Evolutionary conservation across 495 filamentous ascomycete species (phyloP), one percentile per base, ranked within the genome.

Genomic region (Sphaerosporella brunnea): DNA sequence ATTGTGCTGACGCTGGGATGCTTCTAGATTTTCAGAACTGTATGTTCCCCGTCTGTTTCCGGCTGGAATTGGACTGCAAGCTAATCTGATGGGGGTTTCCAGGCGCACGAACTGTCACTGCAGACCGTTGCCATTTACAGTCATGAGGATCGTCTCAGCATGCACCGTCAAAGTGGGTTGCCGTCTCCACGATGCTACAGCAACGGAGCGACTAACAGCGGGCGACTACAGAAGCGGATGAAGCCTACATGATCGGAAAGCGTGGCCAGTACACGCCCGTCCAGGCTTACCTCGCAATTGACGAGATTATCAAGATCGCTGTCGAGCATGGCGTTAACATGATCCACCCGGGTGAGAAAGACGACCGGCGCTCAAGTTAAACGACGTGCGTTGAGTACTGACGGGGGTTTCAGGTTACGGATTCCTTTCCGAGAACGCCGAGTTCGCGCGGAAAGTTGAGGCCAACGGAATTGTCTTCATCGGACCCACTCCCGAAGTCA

Each of bases 221-320:
- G 23, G 13, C 5, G 36, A 49, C 52, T 49, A 41, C 59, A 78
- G 74, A 99, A 78, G 90, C 90, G 61, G 90, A 99, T 60, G 90
- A 99, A 69, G 90, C 90, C 45, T 99, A 99, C 65, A 82, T 93
- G 60, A 96, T 99, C 68, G 90, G 90, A 45, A 80, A 82, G 60
- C 83, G 88, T 45, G 90, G 90, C 24, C 86, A 97, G 70, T 97
- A 87, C 64, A 94, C 88, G 41, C 90, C 90, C 23, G 90, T 97
- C 37, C 84, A 79, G 28, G 85, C 90, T 34, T 99, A 99, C 62
- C 73, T 99, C 42, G 87, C 87, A 18, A 79, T 79, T 46, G 83
- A 95, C 60, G 90, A 99, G 70, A 96, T 99, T 61, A 82, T 99
- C 65, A 95, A 93, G 73, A 96, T 96, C 63, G 90, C 90, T 37